phyloP scores from a whole-genome alignment of 345 rosid genomes.

The Mallotus nudiflorus region DNA sequence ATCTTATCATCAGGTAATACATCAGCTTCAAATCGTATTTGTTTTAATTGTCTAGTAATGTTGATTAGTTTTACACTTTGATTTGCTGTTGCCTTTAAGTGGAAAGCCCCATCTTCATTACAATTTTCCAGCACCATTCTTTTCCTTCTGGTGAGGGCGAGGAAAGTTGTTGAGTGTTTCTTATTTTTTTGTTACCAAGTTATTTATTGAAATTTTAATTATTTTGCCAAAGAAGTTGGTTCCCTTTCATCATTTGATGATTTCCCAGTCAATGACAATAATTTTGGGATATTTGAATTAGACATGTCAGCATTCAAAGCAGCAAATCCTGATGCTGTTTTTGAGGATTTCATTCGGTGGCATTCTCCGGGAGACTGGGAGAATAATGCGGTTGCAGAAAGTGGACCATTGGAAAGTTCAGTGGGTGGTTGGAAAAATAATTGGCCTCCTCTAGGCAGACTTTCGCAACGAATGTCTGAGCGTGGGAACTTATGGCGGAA shows the following conservation, averaged over 20 bases:
- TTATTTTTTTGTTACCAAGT: neutral
- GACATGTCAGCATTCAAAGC: conserved; percentile 99
- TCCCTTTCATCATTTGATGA: conserved; percentile 6
- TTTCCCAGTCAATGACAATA: conserved; percentile 8
- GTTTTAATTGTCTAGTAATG: neutral
- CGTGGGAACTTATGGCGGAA: conserved; percentile 85
- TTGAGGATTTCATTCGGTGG: conserved; percentile 98
- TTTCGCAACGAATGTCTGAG: conserved; percentile 92
- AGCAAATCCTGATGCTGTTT: conserved; percentile 88
- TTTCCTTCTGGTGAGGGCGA: neutral
- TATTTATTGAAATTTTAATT: conserved; percentile 15
- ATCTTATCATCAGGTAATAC: conserved; percentile 71
- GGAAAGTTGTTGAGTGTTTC: neutral
- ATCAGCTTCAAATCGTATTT: conserved; percentile 12
- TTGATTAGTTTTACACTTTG: conserved; percentile 2
- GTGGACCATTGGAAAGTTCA: conserved; percentile 42
- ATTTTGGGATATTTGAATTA: conserved; percentile 33
- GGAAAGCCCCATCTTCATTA: neutral
- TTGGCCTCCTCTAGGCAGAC: conserved; percentile 93
- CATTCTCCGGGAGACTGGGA: conserved; percentile 99
- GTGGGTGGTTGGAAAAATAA: conserved; percentile 38
- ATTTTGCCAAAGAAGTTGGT: neutral
- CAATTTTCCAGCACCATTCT: neutral
- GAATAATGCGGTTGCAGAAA: conserved; percentile 37
- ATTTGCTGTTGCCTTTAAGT: conserved; percentile 3